Evolutionary conservation across 1,284 basidiomycete species (phyloP).

Genomic region (Rhodotorula sp.): DNA sequence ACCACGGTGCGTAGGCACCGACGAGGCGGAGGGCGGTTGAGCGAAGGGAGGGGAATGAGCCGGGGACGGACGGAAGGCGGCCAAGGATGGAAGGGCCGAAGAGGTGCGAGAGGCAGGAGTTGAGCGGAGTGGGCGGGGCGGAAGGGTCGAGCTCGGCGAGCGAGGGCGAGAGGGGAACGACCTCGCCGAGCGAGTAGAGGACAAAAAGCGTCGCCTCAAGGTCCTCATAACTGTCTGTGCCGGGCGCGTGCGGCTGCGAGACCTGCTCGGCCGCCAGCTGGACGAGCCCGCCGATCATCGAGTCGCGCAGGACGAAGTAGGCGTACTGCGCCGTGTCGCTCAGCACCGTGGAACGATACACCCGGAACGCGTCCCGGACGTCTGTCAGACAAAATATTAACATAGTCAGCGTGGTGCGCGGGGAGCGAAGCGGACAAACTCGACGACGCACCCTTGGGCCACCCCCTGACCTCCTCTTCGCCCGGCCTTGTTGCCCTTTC

Average conservation of each 20-base stretch:
- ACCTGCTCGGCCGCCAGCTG: conserved; percentile 35
- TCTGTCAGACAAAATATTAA: conserved; percentile 8
- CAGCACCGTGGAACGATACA: conserved; percentile 38
- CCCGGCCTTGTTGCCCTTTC: conserved; percentile 39
- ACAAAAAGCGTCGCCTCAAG: conserved; percentile 46
- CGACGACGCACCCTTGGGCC: conserved; percentile 40
- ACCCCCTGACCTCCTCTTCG: conserved; percentile 22
- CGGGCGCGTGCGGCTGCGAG: neutral
- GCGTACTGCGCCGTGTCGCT: conserved; percentile 43
- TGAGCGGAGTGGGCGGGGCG: conserved; percentile 10
- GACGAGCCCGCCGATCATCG: conserved; percentile 42
- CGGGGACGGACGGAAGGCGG: conserved; percentile 15
- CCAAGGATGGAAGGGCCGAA: conserved; percentile 42
- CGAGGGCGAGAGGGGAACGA: conserved; percentile 33
- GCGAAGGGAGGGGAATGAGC: conserved; percentile 22
- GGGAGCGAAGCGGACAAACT: neutral
- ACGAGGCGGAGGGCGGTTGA: conserved; percentile 39
- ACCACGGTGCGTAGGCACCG: conserved; percentile 46
- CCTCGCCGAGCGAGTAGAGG: conserved; percentile 44
- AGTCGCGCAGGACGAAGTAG: conserved; percentile 46
- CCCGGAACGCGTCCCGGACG: conserved; percentile 41
- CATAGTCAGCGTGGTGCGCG: too few relatives aligned
- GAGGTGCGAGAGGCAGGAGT: conserved; percentile 32
- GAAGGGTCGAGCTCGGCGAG: conserved; percentile 10
- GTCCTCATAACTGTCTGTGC: conserved; percentile 22